These are phyloP conservation scores for Coniferiporia sulphurascens DNA, from an alignment of 1,284 basidiomycete species.

Conservation along the genomic window DNA sequence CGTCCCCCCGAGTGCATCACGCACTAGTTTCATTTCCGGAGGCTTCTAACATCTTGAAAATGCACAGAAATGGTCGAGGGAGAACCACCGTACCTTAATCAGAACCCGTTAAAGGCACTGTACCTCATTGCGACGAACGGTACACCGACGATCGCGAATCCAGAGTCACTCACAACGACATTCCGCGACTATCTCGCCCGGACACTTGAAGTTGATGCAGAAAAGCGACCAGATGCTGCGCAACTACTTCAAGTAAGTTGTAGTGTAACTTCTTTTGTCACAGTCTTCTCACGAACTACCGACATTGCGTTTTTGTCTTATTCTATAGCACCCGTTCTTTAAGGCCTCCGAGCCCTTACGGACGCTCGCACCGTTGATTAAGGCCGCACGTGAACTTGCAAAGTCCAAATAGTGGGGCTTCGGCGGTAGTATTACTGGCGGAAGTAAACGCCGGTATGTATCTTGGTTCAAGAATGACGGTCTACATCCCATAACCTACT, in stretches of 20 bases:
- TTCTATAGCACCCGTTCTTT: slow-evolving; percentile 79
- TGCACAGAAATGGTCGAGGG: slow-evolving; percentile 95
- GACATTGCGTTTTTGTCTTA: slow-evolving; percentile 2
- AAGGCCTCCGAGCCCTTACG: slow-evolving; percentile 80
- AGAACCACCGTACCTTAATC: slow-evolving; percentile 96
- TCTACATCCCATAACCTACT: neutral
- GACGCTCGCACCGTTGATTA: slow-evolving; percentile 88
- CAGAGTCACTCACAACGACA: slow-evolving; percentile 81
- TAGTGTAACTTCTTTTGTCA: neutral
- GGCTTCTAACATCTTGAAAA: slow-evolving; percentile 13
- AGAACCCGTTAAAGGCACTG: slow-evolving; percentile 92
- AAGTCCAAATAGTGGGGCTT: slow-evolving; percentile 47
- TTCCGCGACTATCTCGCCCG: slow-evolving; percentile 90
- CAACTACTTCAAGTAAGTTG: slow-evolving; percentile 69
- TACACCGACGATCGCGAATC: slow-evolving; percentile 95
- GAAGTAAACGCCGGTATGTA: neutral
- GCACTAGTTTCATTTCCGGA: neutral
- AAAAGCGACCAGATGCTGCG: slow-evolving; percentile 86
- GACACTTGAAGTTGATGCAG: slow-evolving; percentile 92
- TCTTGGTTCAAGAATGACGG: neutral
- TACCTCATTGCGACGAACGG: slow-evolving; percentile 98
- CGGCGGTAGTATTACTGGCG: neutral
- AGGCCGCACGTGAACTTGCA: slow-evolving; percentile 83
- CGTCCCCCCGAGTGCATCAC: slow-evolving; percentile 22
- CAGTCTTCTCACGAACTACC: slow-evolving; percentile 1